These are phyloP conservation scores for Phaeomoniella chlamydospora DNA, from an alignment of 2,329 filamentous ascomycete genomes.

Conservation along the genomic window DNA sequence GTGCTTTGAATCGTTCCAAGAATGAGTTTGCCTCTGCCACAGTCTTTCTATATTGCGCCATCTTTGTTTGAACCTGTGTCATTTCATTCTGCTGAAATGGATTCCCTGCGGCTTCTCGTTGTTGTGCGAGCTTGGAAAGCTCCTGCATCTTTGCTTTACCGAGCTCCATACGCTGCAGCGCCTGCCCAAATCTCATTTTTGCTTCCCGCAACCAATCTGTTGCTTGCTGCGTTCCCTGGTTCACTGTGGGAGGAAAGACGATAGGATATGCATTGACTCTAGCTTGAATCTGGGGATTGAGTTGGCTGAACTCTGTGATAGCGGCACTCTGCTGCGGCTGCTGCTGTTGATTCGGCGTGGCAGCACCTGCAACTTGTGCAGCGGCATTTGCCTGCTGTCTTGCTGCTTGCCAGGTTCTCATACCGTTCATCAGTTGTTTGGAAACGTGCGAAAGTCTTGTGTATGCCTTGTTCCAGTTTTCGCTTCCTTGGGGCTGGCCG, in stretches of 20 bases:
- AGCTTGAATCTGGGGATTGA: slow-evolving; percentile 28
- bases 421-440: slow-evolving; percentile 34
- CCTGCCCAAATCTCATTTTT: slow-evolving; percentile 29
- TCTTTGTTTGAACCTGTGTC: slow-evolving; percentile 21
- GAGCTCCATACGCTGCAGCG: slow-evolving; percentile 32
- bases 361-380: slow-evolving; percentile 11
- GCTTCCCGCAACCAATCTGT: slow-evolving; percentile 32
- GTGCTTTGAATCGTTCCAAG: slow-evolving; percentile 31
- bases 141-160: slow-evolving; percentile 27
- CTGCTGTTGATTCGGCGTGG: slow-evolving; percentile 7
- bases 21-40: slow-evolving; percentile 27
- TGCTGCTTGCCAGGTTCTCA: slow-evolving; percentile 22
- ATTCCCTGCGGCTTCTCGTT: slow-evolving; percentile 22
- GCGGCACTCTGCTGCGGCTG: slow-evolving; percentile 1
- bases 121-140: slow-evolving; percentile 21
- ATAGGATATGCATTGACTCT: slow-evolving; percentile 30
- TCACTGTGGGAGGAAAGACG: slow-evolving; percentile 28
- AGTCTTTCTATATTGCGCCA: slow-evolving; percentile 11
- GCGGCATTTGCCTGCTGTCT: slow-evolving; percentile 5
- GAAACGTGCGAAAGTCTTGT: slow-evolving; percentile 36
- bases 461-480: slow-evolving; percentile 34
- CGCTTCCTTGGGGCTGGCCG: slow-evolving; percentile 29
- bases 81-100: slow-evolving; percentile 24
- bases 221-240: slow-evolving; percentile 21
- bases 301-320: slow-evolving; percentile 19